Conservation (phyloP, 1,284 basidiomycete genomes). For the Fomitopsis pinicola region DNA sequence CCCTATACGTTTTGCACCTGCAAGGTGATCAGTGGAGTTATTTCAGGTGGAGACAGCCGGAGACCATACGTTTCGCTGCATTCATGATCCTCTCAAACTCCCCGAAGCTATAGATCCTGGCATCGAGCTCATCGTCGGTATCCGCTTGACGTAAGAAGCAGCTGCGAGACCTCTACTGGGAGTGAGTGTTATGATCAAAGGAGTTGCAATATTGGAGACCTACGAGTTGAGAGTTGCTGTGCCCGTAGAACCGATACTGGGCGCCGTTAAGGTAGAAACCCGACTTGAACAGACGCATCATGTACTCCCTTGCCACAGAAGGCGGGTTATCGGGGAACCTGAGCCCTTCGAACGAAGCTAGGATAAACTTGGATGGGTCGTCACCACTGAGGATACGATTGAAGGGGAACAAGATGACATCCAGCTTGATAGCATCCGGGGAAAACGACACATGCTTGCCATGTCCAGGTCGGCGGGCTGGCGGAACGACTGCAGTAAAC, state of each 20-base stretch:
- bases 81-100: constrained; percentile 59
- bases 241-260: constrained; percentile 64
- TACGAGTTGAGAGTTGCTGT: constrained; percentile 67
- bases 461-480: constrained; percentile 10
- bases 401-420: constrained; percentile 43
- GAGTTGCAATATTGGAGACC: constrained; percentile 9
- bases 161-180: constrained; percentile 47
- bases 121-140: constrained; percentile 50
- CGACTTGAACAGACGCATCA: constrained; percentile 45
- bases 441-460: constrained; percentile 53
- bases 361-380: constrained; percentile 49
- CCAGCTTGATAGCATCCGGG: constrained; percentile 42
- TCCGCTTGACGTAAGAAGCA: constrained; percentile 56
- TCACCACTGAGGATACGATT: constrained; percentile 57
- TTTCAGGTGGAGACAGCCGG: neutral
- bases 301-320: constrained; percentile 48
- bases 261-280: constrained; percentile 53
- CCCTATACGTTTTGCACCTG: constrained; percentile 64
- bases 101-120: constrained; percentile 48
- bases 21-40: neutral
- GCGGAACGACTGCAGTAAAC: constrained; percentile 36
- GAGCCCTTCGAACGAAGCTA: constrained; percentile 49
- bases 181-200: neutral
- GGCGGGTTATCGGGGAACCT: constrained; percentile 47
- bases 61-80: constrained; percentile 49